These are phyloP conservation scores for Prillingera fragicola DNA, from an alignment of 1,284 basidiomycete species.

Conservation along the genomic window DNA sequence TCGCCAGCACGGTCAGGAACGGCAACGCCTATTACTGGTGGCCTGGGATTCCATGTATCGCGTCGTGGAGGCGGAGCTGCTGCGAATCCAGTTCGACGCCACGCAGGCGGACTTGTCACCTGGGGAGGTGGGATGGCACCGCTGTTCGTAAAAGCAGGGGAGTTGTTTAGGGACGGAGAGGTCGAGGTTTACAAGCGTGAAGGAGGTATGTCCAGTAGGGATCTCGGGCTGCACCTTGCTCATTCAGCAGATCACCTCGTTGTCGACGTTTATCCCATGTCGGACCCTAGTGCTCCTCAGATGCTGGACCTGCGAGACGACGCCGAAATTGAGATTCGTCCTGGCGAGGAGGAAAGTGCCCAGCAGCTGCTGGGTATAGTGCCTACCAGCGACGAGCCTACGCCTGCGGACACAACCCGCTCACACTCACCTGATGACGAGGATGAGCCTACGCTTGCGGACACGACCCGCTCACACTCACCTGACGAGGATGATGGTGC, in stretches of 20 bases:
- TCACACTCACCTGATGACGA: slow-evolving; percentile 47
- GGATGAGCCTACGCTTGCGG: too few species aligned
- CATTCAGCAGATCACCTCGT: slow-evolving; percentile 14
- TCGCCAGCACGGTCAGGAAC: slow-evolving; percentile 19
- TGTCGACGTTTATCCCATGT: slow-evolving; percentile 22
- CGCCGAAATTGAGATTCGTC: slow-evolving; percentile 25
- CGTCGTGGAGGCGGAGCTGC: not conserved
- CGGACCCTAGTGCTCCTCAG: slow-evolving; percentile 34
- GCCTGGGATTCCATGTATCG: slow-evolving; percentile 27
- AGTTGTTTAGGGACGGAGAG: slow-evolving; percentile 46
- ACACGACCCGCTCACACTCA: too few species aligned
- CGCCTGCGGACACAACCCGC: too few species aligned
- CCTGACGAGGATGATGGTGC: too few species aligned
- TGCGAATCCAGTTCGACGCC: slow-evolving; percentile 2
- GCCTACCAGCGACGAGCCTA: slow-evolving; percentile 43
- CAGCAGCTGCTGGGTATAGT: not conserved
- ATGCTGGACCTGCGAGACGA: slow-evolving; percentile 31
- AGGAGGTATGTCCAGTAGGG: slow-evolving; percentile 21
- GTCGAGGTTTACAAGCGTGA: slow-evolving; percentile 34
- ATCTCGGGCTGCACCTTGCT: not conserved
- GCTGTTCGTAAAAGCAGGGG: slow-evolving; percentile 47
- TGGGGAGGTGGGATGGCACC: slow-evolving; percentile 42
- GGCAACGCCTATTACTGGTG: slow-evolving; percentile 29
- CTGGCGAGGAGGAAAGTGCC: not conserved
- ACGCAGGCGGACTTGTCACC: slow-evolving; percentile 16